phyloP scores from a whole-genome alignment of 1,139 yeast genomes.

The Hyphopichia fennica region DNA sequence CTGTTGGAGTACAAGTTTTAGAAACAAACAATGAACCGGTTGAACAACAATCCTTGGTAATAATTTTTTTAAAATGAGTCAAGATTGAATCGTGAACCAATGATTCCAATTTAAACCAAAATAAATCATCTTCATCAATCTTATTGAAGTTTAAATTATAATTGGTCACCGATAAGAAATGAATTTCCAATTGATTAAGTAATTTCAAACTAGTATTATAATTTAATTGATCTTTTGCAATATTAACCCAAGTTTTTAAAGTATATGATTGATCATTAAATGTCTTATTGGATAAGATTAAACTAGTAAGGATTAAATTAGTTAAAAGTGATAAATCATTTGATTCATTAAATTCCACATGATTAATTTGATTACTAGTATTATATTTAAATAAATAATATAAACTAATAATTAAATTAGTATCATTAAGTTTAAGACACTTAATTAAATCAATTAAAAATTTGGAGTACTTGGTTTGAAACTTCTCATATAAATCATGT shows the following conservation, averaged over 20 bases:
- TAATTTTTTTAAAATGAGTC: neutral
- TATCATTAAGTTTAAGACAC: slow-evolving; percentile 29
- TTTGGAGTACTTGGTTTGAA: slow-evolving; percentile 17
- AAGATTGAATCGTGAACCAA: neutral
- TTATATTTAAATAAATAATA: slow-evolving; percentile 31
- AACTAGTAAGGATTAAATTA: slow-evolving; percentile 31
- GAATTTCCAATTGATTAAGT: slow-evolving; percentile 29
- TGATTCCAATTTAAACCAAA: slow-evolving; percentile 21
- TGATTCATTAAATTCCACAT: slow-evolving; percentile 12
- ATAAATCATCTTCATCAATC: slow-evolving; percentile 19
- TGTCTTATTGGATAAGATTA: slow-evolving; percentile 48
- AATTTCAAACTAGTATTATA: slow-evolving; percentile 12
- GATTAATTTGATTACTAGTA: slow-evolving; percentile 14
- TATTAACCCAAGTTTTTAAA: slow-evolving; percentile 48
- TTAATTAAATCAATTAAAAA: slow-evolving; percentile 21
- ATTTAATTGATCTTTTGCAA: slow-evolving; percentile 12
- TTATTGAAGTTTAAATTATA: slow-evolving; percentile 28
- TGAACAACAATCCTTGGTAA: neutral
- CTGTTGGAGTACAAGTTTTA: slow-evolving; percentile 1
- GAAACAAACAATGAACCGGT: neutral
- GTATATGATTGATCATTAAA: slow-evolving; percentile 55
- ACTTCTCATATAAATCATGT: slow-evolving; percentile 9
- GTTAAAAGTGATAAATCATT: slow-evolving; percentile 19
- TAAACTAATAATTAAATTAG: slow-evolving; percentile 31
- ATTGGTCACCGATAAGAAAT: slow-evolving; percentile 29